phyloP scores from a whole-genome alignment of 768 basidiomycete genomes.

The Gymnopilus junonius region DNA sequence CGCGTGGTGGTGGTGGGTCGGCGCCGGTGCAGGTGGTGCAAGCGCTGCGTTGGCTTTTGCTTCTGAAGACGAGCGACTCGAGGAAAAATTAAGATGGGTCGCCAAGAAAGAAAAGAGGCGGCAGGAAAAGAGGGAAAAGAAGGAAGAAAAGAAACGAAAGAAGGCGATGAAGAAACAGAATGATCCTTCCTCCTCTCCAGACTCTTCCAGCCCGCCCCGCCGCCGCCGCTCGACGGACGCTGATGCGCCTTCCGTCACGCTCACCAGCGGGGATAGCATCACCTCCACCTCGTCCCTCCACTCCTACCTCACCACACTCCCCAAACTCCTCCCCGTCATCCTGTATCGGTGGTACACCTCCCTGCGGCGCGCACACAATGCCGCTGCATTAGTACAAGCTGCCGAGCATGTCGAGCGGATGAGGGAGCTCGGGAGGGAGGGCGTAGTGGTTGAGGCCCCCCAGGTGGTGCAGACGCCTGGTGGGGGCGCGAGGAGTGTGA shows the following conservation, averaged over 20 bases:
- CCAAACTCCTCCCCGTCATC: constrained; percentile 42
- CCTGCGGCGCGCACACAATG: constrained; percentile 70
- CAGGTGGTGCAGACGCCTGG: constrained; percentile 41
- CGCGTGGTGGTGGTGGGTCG: constrained; percentile 99
- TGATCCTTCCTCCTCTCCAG: background rate
- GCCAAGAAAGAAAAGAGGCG: constrained; percentile 56
- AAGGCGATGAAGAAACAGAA: constrained; percentile 47
- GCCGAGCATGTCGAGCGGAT: constrained; percentile 69
- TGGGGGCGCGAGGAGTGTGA: constrained; percentile 1
- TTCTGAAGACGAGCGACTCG: constrained; percentile 54
- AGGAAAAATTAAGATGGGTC: constrained; percentile 59
- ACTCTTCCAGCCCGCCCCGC: background rate
- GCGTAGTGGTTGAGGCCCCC: constrained; percentile 6
- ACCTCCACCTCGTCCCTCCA: constrained; percentile 10
- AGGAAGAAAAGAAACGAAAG: constrained; percentile 52
- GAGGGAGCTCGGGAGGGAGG: constrained; percentile 56
- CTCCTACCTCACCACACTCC: constrained; percentile 31
- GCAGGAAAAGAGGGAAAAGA: constrained; percentile 51
- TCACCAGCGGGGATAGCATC: constrained; percentile 2
- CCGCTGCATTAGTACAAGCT: constrained; percentile 73
- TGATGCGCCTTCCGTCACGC: background rate
- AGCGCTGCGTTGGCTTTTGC: constrained; percentile 59
- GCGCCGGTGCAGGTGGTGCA: constrained; percentile 53
- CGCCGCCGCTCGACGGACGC: constrained; percentile 5
- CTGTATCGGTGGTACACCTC: constrained; percentile 60